Evolutionary conservation across 768 basidiomycete genomes (phyloP), one percentile per base, ranked within the genome.

Genomic region (Mycena chlorophos): DNA sequence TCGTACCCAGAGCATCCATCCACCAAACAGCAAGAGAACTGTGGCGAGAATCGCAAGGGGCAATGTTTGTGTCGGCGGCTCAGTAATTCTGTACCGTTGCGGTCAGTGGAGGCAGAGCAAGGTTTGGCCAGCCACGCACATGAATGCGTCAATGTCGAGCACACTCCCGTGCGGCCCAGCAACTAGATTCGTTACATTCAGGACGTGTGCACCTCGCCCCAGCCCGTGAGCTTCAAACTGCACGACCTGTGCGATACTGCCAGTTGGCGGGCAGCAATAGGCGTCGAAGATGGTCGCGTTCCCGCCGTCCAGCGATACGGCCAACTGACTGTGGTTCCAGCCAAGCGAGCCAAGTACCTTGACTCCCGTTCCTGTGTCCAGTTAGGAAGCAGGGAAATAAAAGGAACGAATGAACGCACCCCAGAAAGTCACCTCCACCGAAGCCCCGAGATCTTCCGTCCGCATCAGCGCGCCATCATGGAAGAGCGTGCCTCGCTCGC

Each of bases 331-430:
- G 51, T 60, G 58, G 53, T 60, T 45, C 48, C 51, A 56, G 4
- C 58, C 58, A 17, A 52, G 47, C 14, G 54, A 54, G 25, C 58
- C 58, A 48, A 60, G 55, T 27, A 55, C 28, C 5, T 49, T 49
- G 6, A 55, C 30, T 1, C 43, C 28, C 20, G 45, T 48, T 6
- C 58, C 58, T 60, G 16, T 16, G 23, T 13, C 8, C 20, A 10
- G 16, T 16, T 8, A 16, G 40, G 8, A 23, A 10, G 10, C 14
- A 26, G 3, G 8, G 14, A 12, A 10, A 22, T 5, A 23, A 19
- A 13, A 37, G 14, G 37, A 2, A 52, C 14, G 13, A 17, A n/a
- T 14, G 3, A n/a, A 45, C 55, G 16, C 5, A 56, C 58, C 58
- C 28, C 46, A 19, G 19, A 60, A 60, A 10, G 12, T 29, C 38